Conservation (phyloP, 192 early-diverging fungal genomes). For the Coemansia sp. region DNA sequence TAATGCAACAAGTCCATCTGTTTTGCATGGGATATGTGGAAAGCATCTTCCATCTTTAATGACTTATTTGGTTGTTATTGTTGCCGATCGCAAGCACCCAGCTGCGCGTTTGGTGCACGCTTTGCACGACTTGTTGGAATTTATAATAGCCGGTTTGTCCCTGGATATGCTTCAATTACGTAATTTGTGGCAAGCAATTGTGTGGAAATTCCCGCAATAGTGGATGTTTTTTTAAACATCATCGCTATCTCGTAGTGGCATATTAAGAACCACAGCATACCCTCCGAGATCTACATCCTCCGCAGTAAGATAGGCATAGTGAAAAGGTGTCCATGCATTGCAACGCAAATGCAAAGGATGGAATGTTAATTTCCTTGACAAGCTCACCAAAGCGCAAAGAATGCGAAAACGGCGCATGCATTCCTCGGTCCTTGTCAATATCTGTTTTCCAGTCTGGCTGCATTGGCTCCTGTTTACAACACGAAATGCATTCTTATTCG, state of each 20-base stretch:
- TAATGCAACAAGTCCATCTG: not conserved
- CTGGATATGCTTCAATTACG: not conserved
- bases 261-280: too few relatives aligned
- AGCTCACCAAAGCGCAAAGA: not conserved
- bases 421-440: not conserved
- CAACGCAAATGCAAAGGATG: too few relatives aligned
- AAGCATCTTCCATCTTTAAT: not conserved
- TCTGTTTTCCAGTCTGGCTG: not conserved
- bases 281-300: too few relatives aligned
- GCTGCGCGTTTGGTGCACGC: not conserved
- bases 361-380: not conserved
- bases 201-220: too few relatives aligned
- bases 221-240: too few relatives aligned
- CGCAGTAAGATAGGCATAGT: too few relatives aligned
- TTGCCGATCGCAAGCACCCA: not conserved
- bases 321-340: too few relatives aligned
- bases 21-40: not conserved
- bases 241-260: too few relatives aligned
- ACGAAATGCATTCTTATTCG: too few relatives aligned
- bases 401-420: not conserved
- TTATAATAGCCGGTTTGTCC: not conserved
- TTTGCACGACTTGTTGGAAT: not conserved
- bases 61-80: not conserved
- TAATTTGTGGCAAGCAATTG: not conserved
- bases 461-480: too few relatives aligned